Evolutionary conservation across 345 rosid species (phyloP).

Genomic region (Noccaea caerulescens): DNA sequence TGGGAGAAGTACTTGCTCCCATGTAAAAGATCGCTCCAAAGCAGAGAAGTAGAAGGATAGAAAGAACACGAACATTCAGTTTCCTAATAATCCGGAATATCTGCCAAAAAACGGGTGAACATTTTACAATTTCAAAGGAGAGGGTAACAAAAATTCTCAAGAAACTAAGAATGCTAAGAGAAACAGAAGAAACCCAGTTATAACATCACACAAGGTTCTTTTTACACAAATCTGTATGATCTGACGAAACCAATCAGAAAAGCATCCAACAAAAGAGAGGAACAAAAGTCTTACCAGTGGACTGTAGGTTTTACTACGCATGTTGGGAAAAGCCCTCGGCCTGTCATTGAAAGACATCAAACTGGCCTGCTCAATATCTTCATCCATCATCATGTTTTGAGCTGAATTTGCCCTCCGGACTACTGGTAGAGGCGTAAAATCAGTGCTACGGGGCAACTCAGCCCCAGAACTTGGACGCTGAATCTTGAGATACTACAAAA

Average conservation of each 20-base stretch:
- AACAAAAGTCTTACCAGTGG: conserved; percentile 56
- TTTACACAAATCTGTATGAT: conserved; percentile 1
- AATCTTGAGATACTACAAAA: conserved; percentile 31
- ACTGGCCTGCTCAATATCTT: conserved; percentile 79
- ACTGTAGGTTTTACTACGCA: conserved; percentile 80
- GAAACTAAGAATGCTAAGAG: conserved; percentile 15
- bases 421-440: conserved; percentile 42
- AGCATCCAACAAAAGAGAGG: conserved; percentile 10
- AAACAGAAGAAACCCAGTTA: conserved; percentile 1
- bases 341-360: conserved; percentile 75
- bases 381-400: conserved; percentile 77
- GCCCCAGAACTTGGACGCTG: conserved; percentile 52
- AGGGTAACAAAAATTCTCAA: not conserved
- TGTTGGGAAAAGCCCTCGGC: conserved; percentile 85
- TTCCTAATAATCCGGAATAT: conserved; percentile 79
- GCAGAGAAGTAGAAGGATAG: conserved; percentile 65
- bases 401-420: conserved; percentile 58
- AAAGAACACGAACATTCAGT: conserved; percentile 78
- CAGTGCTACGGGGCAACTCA: conserved; percentile 47
- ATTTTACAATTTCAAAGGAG: not conserved
- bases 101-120: conserved; percentile 49
- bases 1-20: conserved; percentile 91
- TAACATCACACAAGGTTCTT: not conserved
- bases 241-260: conserved; percentile 21
- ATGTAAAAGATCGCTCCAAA: conserved; percentile 77